Percentiles rank a stretch among this genome's conserved stretches.
phyloP scores from a whole-genome alignment of 768 basidiomycete genomes.

The Pleurotus tuber-regium region DNA sequence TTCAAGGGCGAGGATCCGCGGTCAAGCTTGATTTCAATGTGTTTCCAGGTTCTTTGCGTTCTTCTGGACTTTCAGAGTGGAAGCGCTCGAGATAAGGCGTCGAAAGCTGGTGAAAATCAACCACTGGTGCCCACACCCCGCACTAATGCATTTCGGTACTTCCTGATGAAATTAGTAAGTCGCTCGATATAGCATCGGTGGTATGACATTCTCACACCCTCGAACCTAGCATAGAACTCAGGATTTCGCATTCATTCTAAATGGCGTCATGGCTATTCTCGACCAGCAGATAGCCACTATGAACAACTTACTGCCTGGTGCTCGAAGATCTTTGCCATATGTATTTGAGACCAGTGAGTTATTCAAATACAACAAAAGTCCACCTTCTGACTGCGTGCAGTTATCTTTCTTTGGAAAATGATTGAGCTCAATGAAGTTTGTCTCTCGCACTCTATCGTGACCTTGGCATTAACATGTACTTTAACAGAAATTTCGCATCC shows the following conservation, averaged over 20 bases:
- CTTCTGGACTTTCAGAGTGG: slow-evolving; percentile 83
- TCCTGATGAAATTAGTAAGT: slow-evolving; percentile 83
- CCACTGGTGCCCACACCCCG: slow-evolving; percentile 50
- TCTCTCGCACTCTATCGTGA: not conserved
- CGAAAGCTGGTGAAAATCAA: slow-evolving; percentile 42
- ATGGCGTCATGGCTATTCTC: slow-evolving; percentile 65
- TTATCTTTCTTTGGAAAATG: slow-evolving; percentile 87
- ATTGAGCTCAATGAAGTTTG: slow-evolving; percentile 89
- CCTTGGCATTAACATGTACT: not conserved
- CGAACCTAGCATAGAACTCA: slow-evolving; percentile 58
- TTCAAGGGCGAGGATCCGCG: slow-evolving; percentile 86
- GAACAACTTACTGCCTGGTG: slow-evolving; percentile 79
- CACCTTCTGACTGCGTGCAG: slow-evolving; percentile 30
- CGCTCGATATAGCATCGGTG: slow-evolving; percentile 1
- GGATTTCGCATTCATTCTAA: slow-evolving; percentile 83
- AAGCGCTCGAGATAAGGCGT: slow-evolving; percentile 53
- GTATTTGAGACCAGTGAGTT: slow-evolving; percentile 78
- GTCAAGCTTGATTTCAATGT: slow-evolving; percentile 67
- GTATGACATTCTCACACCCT: too few relatives aligned
- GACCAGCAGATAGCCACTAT: slow-evolving; percentile 74
- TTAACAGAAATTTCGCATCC: slow-evolving; percentile 83
- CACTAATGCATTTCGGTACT: slow-evolving; percentile 91
- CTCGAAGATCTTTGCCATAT: slow-evolving; percentile 80
- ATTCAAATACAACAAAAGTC: not conserved
- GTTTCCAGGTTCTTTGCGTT: slow-evolving; percentile 74